Evolutionary conservation across 1,139 yeast species (phyloP).

Genomic region (Geotrichum phurueaensis): DNA sequence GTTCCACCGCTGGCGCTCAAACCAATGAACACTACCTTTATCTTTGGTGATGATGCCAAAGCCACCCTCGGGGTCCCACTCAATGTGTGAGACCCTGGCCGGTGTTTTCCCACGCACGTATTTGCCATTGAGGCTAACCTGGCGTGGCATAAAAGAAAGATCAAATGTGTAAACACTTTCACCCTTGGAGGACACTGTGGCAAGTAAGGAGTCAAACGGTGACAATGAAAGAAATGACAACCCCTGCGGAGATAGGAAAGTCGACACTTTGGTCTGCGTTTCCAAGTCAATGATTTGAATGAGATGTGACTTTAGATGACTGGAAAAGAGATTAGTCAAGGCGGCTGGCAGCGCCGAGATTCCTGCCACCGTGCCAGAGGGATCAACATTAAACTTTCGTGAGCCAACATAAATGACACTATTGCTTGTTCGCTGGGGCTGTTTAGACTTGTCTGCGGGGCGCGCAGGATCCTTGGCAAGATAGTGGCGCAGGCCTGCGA

Average conservation of each 20-base stretch:
- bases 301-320: conserved; percentile 13
- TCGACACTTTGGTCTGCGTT: conserved; percentile 43
- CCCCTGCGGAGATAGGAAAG: conserved; percentile 57
- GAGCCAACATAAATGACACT: conserved; percentile 11
- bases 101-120: conserved; percentile 61
- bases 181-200: conserved; percentile 55
- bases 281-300: conserved; percentile 44
- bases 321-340: conserved; percentile 21
- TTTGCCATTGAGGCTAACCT: conserved; percentile 52
- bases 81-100: conserved; percentile 46
- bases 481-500: conserved; percentile 29
- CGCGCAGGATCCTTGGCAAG: conserved; percentile 18
- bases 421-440: conserved; percentile 11
- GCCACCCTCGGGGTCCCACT: conserved; percentile 48
- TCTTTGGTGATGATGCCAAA: conserved; percentile 52
- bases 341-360: conserved; percentile 11
- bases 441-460: conserved; percentile 8
- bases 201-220: conserved; percentile 55
- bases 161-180: conserved; percentile 65
- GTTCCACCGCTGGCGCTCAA: conserved; percentile 30
- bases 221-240: conserved; percentile 56
- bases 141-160: conserved; percentile 46
- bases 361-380: conserved; percentile 10
- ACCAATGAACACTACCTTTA: conserved; percentile 63
- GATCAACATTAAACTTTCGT: conserved; percentile 7